Base-by-base conservation (phyloP, 176 grass and related monocot species). In the Areca catechu region DNA sequence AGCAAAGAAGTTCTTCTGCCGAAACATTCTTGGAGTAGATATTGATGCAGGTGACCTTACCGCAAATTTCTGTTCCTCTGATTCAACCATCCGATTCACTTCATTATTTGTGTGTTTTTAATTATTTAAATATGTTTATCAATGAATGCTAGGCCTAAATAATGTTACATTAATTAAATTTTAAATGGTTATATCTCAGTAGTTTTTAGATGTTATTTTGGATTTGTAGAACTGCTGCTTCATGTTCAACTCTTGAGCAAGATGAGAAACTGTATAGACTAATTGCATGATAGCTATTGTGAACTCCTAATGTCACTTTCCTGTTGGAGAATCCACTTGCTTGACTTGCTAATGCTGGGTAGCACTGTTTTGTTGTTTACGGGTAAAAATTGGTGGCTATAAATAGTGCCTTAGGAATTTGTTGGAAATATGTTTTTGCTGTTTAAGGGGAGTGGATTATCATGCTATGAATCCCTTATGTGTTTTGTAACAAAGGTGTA, bases 1-100 rank as follows among this genome's bases (percentile, higher is more conserved):
- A 98, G 87, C 78, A 9, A 76, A 60, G 72, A 98, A 92, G 71
- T 98, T 88, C 71, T 62, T 68, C 20, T 98, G 93, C 56, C 79
- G 24, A 75, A 92, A 81, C 50, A 92, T 98, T 58, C 54, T 85
- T 71, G 93, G 93, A 78, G 70, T 98, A 71, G 93, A 98, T 47
- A 98, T 92, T 25, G 93, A 98, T 73, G 54, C 65, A 88, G 87
- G 93, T 98, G 28, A 28, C 15, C 16, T 61, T 59, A 0, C 48
- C n/a, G 29, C 58, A 57, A 0, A 20, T 43, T 43, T 43, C 30
- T 43, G 7, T 43, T 12, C 2, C 34, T 43, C 34, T 12, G 9
- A 43, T 43, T 43, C 34, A 43, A 12, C 34, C 34, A 43, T 43
- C 34, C 12, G 9, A 43, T 3, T 43, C 34, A 43, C 2, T 12